A percentile compares a stretch with the other conserved stretches of the same genome.
phyloP scores from a whole-genome alignment of 192 early-diverging fungal genomes.

The Coemansia sp. region DNA sequence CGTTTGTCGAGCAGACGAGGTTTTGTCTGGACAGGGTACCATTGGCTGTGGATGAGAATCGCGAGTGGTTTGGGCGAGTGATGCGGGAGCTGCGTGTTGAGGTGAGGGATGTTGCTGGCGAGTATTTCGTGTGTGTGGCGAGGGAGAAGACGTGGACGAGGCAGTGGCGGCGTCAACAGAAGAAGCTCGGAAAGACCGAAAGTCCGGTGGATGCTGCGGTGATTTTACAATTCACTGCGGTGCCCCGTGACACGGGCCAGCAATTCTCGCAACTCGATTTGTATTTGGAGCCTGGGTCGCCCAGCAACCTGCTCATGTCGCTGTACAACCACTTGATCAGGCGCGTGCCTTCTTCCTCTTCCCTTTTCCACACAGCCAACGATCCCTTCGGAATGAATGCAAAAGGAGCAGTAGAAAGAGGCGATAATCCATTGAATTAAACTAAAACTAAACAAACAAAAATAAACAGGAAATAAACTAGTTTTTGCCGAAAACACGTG shows the following conservation, averaged over 20 bases:
- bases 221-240: constrained; percentile 39
- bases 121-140: constrained; percentile 6
- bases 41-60: neutral
- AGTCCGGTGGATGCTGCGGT: neutral
- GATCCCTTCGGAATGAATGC: too few relatives aligned
- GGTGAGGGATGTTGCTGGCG: neutral
- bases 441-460: too few relatives aligned
- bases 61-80: constrained; percentile 2
- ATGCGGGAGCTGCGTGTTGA: constrained; percentile 6
- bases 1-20: constrained; percentile 20
- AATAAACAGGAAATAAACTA: constrained; percentile 25
- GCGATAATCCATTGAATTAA: neutral
- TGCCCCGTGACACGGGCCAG: too few relatives aligned
- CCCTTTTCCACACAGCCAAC: too few relatives aligned
- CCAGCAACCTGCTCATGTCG: constrained; percentile 20
- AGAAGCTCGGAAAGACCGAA: neutral
- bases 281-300: constrained; percentile 14
- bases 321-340: constrained; percentile 31
- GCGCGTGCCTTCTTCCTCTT: neutral
- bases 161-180: constrained; percentile 19
- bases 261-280: neutral
- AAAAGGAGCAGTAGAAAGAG: too few relatives aligned
- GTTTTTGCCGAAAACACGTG: constrained; percentile 76
- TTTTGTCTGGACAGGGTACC: constrained; percentile 2
- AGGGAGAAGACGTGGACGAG: constrained; percentile 29